phyloP scores from a whole-genome alignment of 2,329 filamentous ascomycete species.

The Orbilia brochopaga region DNA sequence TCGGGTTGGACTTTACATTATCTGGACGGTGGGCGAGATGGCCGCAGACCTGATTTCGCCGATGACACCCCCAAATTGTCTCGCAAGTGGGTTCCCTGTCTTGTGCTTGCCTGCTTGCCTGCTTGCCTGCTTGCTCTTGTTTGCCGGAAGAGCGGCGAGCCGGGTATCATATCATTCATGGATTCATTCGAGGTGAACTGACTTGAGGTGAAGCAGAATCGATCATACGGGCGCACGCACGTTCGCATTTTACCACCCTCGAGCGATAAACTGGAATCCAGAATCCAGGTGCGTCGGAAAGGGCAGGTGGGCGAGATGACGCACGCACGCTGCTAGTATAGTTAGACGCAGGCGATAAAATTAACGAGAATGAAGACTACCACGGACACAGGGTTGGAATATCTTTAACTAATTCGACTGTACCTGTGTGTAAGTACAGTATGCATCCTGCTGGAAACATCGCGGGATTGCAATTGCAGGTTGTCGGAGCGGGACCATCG shows the following conservation, averaged over 20 bases:
- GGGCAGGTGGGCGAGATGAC: background rate
- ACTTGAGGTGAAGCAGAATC: background rate
- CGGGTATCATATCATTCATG: background rate
- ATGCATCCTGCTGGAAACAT: background rate
- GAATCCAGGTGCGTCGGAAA: background rate
- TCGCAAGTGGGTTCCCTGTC: slow-evolving; percentile 15
- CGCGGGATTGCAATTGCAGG: slow-evolving; percentile 5
- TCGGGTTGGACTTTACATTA: slow-evolving; percentile 30
- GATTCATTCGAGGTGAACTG: background rate
- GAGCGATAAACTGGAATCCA: too few species aligned
- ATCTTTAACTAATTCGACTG: background rate
- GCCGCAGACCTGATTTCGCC: slow-evolving; percentile 25
- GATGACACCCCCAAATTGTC: slow-evolving; percentile 6
- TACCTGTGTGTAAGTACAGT: background rate
- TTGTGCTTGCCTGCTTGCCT: background rate
- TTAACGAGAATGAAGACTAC: background rate
- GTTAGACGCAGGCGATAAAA: background rate
- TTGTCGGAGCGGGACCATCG: background rate
- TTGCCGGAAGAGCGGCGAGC: too few species aligned
- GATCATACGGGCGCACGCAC: background rate
- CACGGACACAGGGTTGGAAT: background rate
- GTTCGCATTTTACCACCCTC: too few species aligned
- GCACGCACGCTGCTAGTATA: background rate
- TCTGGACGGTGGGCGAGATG: slow-evolving; percentile 6
- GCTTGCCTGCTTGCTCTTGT: background rate